Evolutionary conservation across 2,329 filamentous ascomycete species (phyloP).

Genomic region (Alternaria solani): DNA sequence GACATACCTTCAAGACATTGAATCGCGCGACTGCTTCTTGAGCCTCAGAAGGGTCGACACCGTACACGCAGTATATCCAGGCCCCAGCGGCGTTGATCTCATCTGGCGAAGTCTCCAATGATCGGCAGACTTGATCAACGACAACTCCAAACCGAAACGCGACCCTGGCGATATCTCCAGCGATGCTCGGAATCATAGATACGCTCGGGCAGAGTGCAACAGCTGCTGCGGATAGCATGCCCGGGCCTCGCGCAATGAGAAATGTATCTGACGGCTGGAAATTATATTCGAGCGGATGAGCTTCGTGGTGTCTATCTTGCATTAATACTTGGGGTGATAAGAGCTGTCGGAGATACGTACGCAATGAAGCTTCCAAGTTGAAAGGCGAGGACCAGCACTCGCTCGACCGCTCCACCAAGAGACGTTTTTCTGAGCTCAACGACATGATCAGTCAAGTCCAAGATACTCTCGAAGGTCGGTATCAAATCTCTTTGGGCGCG

Average conservation of each 20-base stretch:
- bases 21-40: background rate
- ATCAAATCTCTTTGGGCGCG: background rate
- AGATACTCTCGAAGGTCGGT: background rate
- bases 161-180: background rate
- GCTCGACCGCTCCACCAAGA: background rate
- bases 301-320: background rate
- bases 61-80: background rate
- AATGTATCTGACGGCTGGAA: background rate
- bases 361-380: background rate
- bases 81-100: background rate
- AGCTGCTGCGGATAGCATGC: background rate
- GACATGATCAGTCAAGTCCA: background rate
- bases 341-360: background rate
- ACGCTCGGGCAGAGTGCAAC: background rate
- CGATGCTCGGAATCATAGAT: background rate
- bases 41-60: background rate
- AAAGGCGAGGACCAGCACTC: background rate
- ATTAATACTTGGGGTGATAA: background rate
- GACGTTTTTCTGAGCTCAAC: background rate
- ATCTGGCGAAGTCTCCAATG: background rate
- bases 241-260: background rate
- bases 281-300: background rate
- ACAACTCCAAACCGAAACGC: background rate
- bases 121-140: background rate
- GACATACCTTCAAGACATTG: background rate